Percentiles rank a stretch among this genome's conserved stretches.
Evolutionary conservation across 2,329 filamentous ascomycete genomes (phyloP).

Genomic region (Aureobasidium namibiae): DNA sequence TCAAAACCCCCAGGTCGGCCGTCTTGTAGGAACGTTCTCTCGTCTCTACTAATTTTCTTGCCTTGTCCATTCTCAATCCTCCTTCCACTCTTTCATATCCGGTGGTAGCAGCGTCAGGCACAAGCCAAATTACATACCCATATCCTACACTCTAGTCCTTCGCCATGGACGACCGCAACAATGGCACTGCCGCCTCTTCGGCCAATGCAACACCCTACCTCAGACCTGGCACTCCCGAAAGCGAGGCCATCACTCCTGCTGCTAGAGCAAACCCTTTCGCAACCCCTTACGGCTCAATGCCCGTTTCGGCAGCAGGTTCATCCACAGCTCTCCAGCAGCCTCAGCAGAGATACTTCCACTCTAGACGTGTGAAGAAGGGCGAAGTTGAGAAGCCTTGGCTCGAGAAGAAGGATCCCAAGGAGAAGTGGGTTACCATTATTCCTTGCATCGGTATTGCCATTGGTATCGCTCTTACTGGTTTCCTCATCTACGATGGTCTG

Average conservation of each 20-base stretch:
- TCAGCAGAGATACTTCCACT: conserved; percentile 56
- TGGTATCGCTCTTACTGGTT: conserved; percentile 59
- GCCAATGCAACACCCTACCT: conserved; percentile 27
- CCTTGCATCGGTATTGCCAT: conserved; percentile 63
- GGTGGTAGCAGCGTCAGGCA: neutral
- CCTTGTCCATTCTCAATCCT: neutral
- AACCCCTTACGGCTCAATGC: conserved; percentile 36
- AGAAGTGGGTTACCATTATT: conserved; percentile 81
- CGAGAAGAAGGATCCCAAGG: conserved; percentile 62
- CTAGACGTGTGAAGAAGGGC: conserved; percentile 62
- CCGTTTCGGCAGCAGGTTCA: conserved; percentile 35
- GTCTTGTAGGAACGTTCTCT: neutral
- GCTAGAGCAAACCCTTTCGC: conserved; percentile 25
- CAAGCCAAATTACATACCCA: neutral
- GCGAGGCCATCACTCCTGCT: conserved; percentile 25
- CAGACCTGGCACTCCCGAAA: conserved; percentile 32
- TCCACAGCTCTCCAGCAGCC: conserved; percentile 30
- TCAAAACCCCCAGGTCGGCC: conserved; percentile 11
- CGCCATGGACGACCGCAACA: conserved; percentile 21
- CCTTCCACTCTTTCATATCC: neutral
- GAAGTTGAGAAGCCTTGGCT: conserved; percentile 72
- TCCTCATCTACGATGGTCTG: conserved; percentile 69
- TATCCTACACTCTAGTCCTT: neutral
- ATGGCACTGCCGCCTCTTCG: conserved; percentile 23
- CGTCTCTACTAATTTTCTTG: conserved; percentile 3